Evolutionary conservation across 2,329 filamentous ascomycete genomes (phyloP), one percentile per base, ranked within the genome.

Genomic region (Daldinia sp.): DNA sequence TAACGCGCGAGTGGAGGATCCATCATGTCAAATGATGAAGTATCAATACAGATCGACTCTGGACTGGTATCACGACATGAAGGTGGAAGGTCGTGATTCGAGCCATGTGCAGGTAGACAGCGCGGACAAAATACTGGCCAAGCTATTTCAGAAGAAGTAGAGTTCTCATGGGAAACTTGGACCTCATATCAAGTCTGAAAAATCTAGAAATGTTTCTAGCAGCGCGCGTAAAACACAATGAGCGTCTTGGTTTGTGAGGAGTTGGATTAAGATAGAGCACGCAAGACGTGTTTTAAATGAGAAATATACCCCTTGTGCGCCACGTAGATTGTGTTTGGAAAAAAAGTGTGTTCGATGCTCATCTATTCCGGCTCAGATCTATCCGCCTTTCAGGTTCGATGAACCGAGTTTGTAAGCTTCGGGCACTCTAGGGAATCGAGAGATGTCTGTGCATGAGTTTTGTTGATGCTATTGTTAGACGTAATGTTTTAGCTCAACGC

Each of bases 11-110:
- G 46, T 44, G 12, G 42, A 56, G 9, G 64, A 76, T 18, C 56
- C 67, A 5, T 46, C 63, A 2, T 73, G 73, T 18, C 65, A 53
- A 4, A 61, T 50, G 1, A 81, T 84, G 74, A 9, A 54, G 28
- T 87, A 82, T 71, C 73, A 73, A 15, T 88, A 84, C 70, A 74
- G 74, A 46, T 81, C 84, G 7, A 89, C 87, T 1, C 66, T 79
- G 66, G 77, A 83, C 4, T 89, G 87, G 87, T 89, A 89, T 69
- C 71, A 72, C 3, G 78, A 82, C 41, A 84, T 86, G 68, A 71
- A 79, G 26, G 74, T 74, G 0, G 84, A 86, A 72, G 85, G 84
- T 1, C 80, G 86, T 20, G 82, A 81, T 0, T 86, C 80, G 61
- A 82, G 83, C 58, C 86, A 88, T 67, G 77, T 89, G 3, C 73